Evolutionary conservation across 2,329 filamentous ascomycete species (phyloP), one percentile per base, ranked within the genome.

Genomic region (Lomentospora prolificans): DNA sequence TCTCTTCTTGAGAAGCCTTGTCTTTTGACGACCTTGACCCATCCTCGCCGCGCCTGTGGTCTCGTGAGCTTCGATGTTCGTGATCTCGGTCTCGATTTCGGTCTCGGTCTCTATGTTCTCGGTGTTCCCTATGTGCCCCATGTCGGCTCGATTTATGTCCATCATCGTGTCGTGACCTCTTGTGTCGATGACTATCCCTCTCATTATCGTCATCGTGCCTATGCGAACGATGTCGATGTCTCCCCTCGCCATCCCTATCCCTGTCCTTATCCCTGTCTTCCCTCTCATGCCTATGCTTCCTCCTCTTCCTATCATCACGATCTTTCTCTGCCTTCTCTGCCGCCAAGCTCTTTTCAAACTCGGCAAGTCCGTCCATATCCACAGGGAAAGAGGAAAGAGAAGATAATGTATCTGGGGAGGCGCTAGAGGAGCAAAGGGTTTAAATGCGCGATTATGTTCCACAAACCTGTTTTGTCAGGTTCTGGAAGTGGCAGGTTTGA

Each of bases 311-410:
- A 10, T 48, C 30, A 3, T 75, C 76, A 48, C 74, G 70, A 39
- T 73, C 68, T 46, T 72, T 69, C 58, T 74, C 70, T 0, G 73
- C 72, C 64, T 83, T 86, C 60, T 81, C 84, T 48, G 84, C 79
- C 1, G 85, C 86, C 10, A 95, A 76, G 25, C 84, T 75, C 66
- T 85, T 88, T 68, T 95, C 90, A 58, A 95, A 95, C 57, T 91
- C 88, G 51, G 79, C 79, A 8, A 81, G 70, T n/a, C 77, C 72
- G 60, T 78, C 75, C 77, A 79, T 81, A 25, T 53, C 51, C 39
- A 48, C 41, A 7, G 17, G 39, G 12, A 33, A 31, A 51, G 28
- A 28, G 28, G 51, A 36, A 25, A 27, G 51, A 31, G 14, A 25
- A 19, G n/a, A 51, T 28, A 19, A 8, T n/a, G 7, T 6, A 19